Base-by-base conservation (phyloP, 2,329 filamentous ascomycete species). In the Neonectria magnoliae region DNA sequence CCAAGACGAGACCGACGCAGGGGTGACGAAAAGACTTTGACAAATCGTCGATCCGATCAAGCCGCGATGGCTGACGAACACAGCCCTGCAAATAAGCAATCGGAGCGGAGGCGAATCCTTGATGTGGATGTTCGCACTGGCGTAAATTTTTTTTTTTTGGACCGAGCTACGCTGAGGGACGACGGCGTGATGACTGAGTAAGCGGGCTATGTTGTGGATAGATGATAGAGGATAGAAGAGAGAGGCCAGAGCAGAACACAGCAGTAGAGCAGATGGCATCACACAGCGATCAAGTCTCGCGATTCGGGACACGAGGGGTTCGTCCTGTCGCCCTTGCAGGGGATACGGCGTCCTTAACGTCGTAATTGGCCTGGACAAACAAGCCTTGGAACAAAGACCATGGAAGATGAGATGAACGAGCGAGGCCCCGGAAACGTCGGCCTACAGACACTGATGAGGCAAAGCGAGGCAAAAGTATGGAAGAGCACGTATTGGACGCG, bases 391-490 rank as follows among this genome's bases (percentile, higher is more conserved):
- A 57, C 42, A 25, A 22, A 48, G 42, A 29, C 44, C 31, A 50
- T 29, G 22, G 27, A 36, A 58, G 48, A 58, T 45, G 56, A 58
- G 56, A 51, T 50, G 56, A 58, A 52, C n/a, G 33, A 33, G 38
- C 36, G 14, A 42, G 45, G 45, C 52, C 42, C 48, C 48, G 42
- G 44, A 44, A 41, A 16, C 38, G 42, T 50, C 50, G 36, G 38
- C 57, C 42, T 48, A 29, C 47, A 36, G 33, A 25, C 57, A 42
- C 47, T 27, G 53, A 57, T 27, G 53, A 57, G 36, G 36, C 36
- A 16, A 38, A 38, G 22, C 22, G 44, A 47, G 14, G 44, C 22
- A 22, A 44, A 20, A 29, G 36, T 14, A 38, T n/a, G 36, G 36
- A 16, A n/a, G 16, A n/a, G 36, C 36, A 38, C 36, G n/a, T 50